Base-by-base conservation (phyloP, 1,139 yeast genomes). In the Spencermartinsiella ligniputridi region DNA sequence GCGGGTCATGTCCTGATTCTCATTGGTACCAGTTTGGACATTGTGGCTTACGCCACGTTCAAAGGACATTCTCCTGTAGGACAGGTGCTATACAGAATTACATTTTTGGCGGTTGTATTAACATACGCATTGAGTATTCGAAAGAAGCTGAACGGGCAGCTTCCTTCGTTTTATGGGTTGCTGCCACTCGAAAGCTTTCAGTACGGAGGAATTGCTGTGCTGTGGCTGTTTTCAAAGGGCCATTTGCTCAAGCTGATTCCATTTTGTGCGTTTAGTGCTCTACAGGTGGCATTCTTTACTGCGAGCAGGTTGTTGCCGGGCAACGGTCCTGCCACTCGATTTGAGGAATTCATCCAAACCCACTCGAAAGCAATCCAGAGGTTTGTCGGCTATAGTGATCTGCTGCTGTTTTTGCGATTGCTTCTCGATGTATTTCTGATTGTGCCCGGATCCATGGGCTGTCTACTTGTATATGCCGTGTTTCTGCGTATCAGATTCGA, bases 401-500 rank as follows among this genome's bases (percentile, higher is more conserved):
- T 89, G 40, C 56, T 74, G 50, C 69, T 86, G 16, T 67, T 79
- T 42, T 58, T 69, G 12, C 58, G 69, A 37, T 50, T 70, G 37
- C 45, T 80, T 9, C 44, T 80, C 39, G 78, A 85, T 56, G 76
- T 84, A 22, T 35, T 89, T 17, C 60, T 81, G 15, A 76, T 82
- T 63, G 74, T 82, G 61, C 71, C 69, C 49, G 81, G 82, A 54
- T 83, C 92, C n/a, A 75, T 85, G 68, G 57, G 79, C 40, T 75
- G 83, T 1, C 67, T 86, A 35, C 48, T 76, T 15, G 65, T 76
- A 29, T 87, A 81, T 62, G 61, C 75, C 9, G 52, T 81, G 25
- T 88, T 89, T 66, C 73, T 84, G 62, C 81, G 87, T 64, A 66
- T 85, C 49, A 78, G 95, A 64, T 80, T 74, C 56, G 94, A 86